Evolutionary conservation across 2,329 filamentous ascomycete species (phyloP), one percentile per base, ranked within the genome.

Genomic region (Aspergillus pseudoterreus): DNA sequence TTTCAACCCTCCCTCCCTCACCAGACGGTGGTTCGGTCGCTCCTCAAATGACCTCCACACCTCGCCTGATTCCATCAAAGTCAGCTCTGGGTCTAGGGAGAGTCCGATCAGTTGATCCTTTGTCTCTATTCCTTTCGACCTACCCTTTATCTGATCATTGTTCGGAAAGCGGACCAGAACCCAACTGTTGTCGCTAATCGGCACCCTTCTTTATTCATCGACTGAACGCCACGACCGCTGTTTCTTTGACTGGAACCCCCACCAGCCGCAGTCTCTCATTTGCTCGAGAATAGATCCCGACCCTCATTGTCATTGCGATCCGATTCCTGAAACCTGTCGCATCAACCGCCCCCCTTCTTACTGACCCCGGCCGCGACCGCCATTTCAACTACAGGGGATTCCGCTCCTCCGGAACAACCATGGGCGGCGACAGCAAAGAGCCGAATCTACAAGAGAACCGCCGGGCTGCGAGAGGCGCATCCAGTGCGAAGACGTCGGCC

Each of bases 181-280:
- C 51, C 49, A 42, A 21, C 45, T 48, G 48, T 55, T 47, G 50
- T 64, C 63, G 21, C 57, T 57, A 17, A 42, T 42, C 39, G 19
- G 60, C 63, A 48, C 59, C 61, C 53, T 30, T 60, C 54, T 30
- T 58, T 60, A 48, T 63, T 63, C 27, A 57, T 57, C 45, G 63
- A 47, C 44, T 51, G 55, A 48, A 51, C 52, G 33, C 47, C 49
- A 32, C 49, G 30, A 46, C 42, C 49, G 38, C 32, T 56, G 11
- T 6, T 38, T 17, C 63, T 57, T 62, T 54, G 49, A 50, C 49
- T 39, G 30, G 30, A 38, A 41, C 12, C 17, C 6, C 17, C 17
- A 15, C 39, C 39, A 38, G 14, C 35, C 5, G 14, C 15, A 38
- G 14, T 38, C 15, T n/a, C 15, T 38, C 35, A 38, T 15, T 38